Conservation (phyloP, 192 early-diverging fungal species). For the Rhizoclosmatium globosum region DNA sequence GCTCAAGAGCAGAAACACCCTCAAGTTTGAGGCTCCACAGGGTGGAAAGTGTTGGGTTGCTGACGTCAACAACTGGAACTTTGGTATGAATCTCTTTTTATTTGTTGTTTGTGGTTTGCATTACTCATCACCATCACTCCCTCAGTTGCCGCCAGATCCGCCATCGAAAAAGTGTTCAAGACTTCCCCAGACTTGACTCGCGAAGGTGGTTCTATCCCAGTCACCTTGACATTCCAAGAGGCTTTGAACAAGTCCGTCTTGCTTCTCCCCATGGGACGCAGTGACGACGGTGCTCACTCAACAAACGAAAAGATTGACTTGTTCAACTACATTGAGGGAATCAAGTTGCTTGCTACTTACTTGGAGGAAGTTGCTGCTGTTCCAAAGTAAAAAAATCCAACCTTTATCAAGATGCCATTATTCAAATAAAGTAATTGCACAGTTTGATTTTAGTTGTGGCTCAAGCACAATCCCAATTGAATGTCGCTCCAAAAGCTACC, state of each 20-base stretch:
- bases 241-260: slow-evolving; percentile 87
- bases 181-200: slow-evolving; percentile 95
- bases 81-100: slow-evolving; percentile 52
- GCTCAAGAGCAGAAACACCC: slow-evolving; percentile 86
- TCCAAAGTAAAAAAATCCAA: slow-evolving; percentile 18
- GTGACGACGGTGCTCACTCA: slow-evolving; percentile 95
- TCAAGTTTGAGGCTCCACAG: slow-evolving; percentile 78
- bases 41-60: slow-evolving; percentile 93
- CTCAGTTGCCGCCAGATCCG: slow-evolving; percentile 84
- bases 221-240: slow-evolving; percentile 98
- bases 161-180: slow-evolving; percentile 90
- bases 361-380: slow-evolving; percentile 82
- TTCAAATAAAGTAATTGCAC: no score
- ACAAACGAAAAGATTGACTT: slow-evolving; percentile 96
- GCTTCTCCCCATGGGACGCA: slow-evolving; percentile 94
- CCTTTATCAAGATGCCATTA: no score
- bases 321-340: slow-evolving; percentile 94
- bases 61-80: slow-evolving; percentile 92
- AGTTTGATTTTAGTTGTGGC: no score
- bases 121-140: background rate
- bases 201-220: slow-evolving; percentile 98
- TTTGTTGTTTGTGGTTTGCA: background rate
- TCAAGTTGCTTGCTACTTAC: slow-evolving; percentile 91
- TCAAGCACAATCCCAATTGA: no score
- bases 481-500: no score